A percentile compares a stretch with the other conserved stretches of the same genome.
These are phyloP conservation scores for Alternaria arborescens DNA, from an alignment of 2,329 filamentous ascomycete species.

Conservation along the genomic window DNA sequence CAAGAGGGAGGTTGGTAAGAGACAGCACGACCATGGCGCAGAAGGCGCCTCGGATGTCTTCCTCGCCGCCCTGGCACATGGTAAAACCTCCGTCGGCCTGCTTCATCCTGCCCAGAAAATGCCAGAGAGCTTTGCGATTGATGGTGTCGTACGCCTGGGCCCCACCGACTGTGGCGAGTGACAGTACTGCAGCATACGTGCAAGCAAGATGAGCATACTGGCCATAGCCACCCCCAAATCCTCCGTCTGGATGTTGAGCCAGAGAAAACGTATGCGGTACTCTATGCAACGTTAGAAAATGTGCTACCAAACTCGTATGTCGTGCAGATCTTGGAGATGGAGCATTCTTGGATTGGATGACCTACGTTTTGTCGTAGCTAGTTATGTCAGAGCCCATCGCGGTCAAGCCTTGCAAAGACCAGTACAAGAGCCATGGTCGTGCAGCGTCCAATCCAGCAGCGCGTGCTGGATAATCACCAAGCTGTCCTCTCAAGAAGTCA, in stretches of 20 bases:
- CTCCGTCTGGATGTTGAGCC: constrained; percentile 83
- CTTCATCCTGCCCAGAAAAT: constrained; percentile 87
- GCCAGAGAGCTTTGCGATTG: constrained; percentile 87
- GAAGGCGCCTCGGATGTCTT: constrained; percentile 93
- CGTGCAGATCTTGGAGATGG: not conserved
- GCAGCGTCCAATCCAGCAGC: constrained; percentile 85
- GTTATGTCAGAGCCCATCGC: constrained; percentile 78
- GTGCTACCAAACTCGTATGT: not conserved
- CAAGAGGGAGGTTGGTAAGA: constrained; percentile 81
- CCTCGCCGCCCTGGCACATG: constrained; percentile 85
- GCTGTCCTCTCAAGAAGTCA: constrained; percentile 65
- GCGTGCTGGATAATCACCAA: constrained; percentile 69
- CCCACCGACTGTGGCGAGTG: constrained; percentile 80
- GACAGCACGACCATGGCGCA: constrained; percentile 87
- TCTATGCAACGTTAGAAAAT: constrained; percentile 47
- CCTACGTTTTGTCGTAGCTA: constrained; percentile 69
- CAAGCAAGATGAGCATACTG: constrained; percentile 89
- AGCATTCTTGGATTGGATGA: constrained; percentile 11
- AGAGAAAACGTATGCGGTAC: constrained; percentile 77
- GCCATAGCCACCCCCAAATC: constrained; percentile 93
- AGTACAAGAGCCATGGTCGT: constrained; percentile 94
- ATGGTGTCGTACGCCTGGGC: constrained; percentile 76
- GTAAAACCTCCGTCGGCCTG: constrained; percentile 89
- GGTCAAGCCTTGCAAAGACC: constrained; percentile 79
- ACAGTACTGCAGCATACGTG: constrained; percentile 84